Evolutionary conservation across 2,329 filamentous ascomycete species (phyloP).

Genomic region (Sporothrix brunneoviolacea): DNA sequence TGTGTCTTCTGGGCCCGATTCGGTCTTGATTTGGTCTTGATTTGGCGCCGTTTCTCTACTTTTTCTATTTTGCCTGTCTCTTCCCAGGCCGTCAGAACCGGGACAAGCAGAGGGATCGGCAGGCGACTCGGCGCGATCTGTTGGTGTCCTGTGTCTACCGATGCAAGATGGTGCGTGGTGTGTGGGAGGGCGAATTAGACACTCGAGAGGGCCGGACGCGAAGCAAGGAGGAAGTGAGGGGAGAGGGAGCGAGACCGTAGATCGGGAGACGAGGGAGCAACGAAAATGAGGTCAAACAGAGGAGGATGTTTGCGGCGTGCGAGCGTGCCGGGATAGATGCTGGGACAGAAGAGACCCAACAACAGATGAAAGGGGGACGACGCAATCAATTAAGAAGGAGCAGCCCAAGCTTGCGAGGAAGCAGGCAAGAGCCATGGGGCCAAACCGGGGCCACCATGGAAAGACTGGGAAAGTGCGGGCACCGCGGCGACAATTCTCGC

Average conservation of each 20-base stretch:
- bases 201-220: background rate
- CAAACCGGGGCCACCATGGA: background rate
- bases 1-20: background rate
- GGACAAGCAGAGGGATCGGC: background rate
- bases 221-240: constrained; percentile 3
- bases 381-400: background rate
- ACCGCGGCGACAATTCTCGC: background rate
- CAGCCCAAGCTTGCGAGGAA: no score
- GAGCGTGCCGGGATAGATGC: background rate
- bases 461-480: background rate
- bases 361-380: background rate
- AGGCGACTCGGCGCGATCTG: background rate
- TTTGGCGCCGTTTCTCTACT: background rate
- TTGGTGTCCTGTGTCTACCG: background rate
- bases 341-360: background rate
- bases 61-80: background rate
- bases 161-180: background rate
- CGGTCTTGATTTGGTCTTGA: background rate
- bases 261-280: constrained; percentile 1
- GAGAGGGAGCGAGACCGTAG: constrained; percentile 1
- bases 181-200: background rate
- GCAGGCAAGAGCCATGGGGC: background rate
- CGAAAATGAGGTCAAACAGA: background rate
- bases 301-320: background rate
- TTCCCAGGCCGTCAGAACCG: background rate